Conservation (phyloP, 2,329 filamentous ascomycete genomes). For the Cercospora berteroae region DNA sequence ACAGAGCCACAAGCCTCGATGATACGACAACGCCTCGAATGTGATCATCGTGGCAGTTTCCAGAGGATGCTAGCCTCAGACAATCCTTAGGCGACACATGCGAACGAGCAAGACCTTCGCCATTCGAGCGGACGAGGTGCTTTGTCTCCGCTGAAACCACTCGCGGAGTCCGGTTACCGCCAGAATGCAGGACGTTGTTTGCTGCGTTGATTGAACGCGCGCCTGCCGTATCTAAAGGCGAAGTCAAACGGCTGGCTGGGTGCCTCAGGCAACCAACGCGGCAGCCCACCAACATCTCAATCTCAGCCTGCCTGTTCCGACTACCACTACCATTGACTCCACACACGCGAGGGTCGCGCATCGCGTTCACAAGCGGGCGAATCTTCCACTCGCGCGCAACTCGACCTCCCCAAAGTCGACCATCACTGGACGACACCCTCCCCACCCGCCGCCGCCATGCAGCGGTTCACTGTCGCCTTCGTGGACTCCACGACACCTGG, state of each 20-base stretch:
- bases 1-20: not conserved
- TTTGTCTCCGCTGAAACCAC: not conserved
- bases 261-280: not conserved
- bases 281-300: not conserved
- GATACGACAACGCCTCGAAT: not conserved
- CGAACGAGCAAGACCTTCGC: not conserved
- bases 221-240: not conserved
- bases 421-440: too few species aligned
- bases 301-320: not conserved
- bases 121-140: not conserved
- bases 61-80: not conserved
- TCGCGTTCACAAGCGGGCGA: not conserved
- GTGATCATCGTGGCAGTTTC: not conserved
- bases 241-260: not conserved
- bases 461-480: conserved; percentile 31
- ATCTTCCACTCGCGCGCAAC: not conserved
- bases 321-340: not conserved
- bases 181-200: not conserved
- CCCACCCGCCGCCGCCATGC: conserved; percentile 13
- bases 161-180: not conserved
- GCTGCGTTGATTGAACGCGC: not conserved
- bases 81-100: not conserved
- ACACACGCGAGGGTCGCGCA: not conserved
- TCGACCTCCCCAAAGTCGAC: not conserved
- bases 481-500: conserved; percentile 14